Base-by-base conservation (phyloP, 768 basidiomycete genomes). In the Xerocomellus chrysenteron region DNA sequence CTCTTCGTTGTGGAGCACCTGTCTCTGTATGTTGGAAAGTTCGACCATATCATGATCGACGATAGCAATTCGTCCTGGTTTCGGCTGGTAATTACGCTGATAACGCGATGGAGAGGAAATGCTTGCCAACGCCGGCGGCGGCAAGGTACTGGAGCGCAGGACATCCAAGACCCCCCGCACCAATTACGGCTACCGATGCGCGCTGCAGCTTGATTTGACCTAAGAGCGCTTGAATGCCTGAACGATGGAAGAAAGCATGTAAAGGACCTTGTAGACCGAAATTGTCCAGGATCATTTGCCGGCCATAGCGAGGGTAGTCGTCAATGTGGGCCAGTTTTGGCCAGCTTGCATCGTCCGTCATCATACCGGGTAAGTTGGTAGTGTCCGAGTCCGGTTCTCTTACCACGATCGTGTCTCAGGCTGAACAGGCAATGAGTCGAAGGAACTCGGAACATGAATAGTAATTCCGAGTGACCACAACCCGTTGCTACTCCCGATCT, bases 81-180 rank as follows among this genome's bases (percentile, higher is more conserved):
- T 37, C 33, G 26, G 19, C 37, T 47, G 45, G 47, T 64, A 44
- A 61, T 52, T 48, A 51, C 13, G 45, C 19, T 37, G 46, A 42
- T 26, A 41, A 19, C 17, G 16, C 43, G 51, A 46, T 17, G 13
- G 39, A 55, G 35, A 50, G 26, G 9, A 48, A 43, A 30, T 43
- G 67, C 87, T 60, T 64, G 92, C 96, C 96, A 56, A 98, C 80
- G 26, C 97, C 97, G 14, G 92, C 90, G 8, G 93, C 92, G 5
- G 85, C 92, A 12, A 99, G 83, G 71, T 98, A 97, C 67, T 97
- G 93, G 45, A 99, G 78, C 40, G 92, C 92, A 46, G 97, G 94
- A 70, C 97, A 98, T 12, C 97, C 97, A 13, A 99, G 79, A 10
- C 97, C 97, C 0, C 97, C 97, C 16, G 95, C 97, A 28, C 97